Evolutionary conservation across 1,284 basidiomycete species (phyloP), one percentile per base, ranked within the genome.

Genomic region (Ustilago nuda): DNA sequence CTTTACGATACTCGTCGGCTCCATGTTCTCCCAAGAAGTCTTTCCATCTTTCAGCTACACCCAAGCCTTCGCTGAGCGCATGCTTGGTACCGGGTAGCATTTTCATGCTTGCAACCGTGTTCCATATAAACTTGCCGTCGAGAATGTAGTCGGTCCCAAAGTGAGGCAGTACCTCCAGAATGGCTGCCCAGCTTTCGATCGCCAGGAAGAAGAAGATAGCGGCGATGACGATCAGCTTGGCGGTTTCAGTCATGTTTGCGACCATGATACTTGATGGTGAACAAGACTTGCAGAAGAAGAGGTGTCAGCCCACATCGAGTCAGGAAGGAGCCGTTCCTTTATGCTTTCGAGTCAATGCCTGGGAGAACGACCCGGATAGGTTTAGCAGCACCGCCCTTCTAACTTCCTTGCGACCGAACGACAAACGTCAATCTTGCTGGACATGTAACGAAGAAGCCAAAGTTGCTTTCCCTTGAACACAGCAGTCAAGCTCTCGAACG

Each of bases 31-130:
- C 46, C 9, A 70, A 43, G 17, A 64, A 70, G 8, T 61, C 45
- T 13, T 58, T 39, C 68, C 68, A 71, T 0, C 59, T 50, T 1
- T 19, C 35, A 1, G 59, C 58, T 27, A 71, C 62, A 7, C 68
- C 68, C 6, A 51, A 2, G 0, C 58, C 55, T 17, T 43, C 36
- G 37, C 66, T 71, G 19, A 55, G n/a, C n/a, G 54, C 33, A 46
- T 71, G 63, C 23, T 8, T 50, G 11, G 52, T 13, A 8, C 68
- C 62, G 15, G 68, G 68, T n/a, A 71, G 51, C 30, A 65, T 37
- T 9, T 52, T 65, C 27, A 37, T 36, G 37, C 12, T 57, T 6
- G 55, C 46, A 17, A 71, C 62, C 30, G 27, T 45, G n/a, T 57
- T 4, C 68, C 68, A 71, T 3, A 71, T 59, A 8, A 27, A 19